These are phyloP conservation scores for Malassezia globosa DNA, from an alignment of 1,284 basidiomycete genomes.

Conservation along the genomic window DNA sequence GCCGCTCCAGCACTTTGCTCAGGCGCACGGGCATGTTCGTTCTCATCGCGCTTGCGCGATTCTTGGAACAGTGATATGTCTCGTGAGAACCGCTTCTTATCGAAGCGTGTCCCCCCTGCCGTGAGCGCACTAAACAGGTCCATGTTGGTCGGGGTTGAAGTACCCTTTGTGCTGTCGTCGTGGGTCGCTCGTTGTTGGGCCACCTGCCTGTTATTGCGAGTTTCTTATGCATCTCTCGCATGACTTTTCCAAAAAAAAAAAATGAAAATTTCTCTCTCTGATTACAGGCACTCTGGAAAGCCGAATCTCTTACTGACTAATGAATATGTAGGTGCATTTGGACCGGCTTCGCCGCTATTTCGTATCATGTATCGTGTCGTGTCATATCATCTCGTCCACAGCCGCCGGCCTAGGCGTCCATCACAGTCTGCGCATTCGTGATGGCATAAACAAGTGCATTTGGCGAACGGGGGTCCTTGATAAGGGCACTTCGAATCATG, in stretches of 20 bases:
- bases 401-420: not conserved
- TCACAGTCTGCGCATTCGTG: not conserved
- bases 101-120: conserved; percentile 51
- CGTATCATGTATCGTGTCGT: no score
- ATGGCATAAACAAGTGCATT: conserved; percentile 2
- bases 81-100: conserved; percentile 63
- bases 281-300: not conserved
- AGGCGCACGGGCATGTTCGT: not conserved
- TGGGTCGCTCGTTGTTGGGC: not conserved
- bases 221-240: no score
- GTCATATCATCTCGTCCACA: no score
- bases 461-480: not conserved
- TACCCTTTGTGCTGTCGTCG: not conserved
- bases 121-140: conserved; percentile 44
- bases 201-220: no score
- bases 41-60: conserved; percentile 3
- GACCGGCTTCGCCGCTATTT: no score
- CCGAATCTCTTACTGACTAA: no score
- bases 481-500: not conserved
- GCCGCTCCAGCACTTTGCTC: conserved; percentile 12
- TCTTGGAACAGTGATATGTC: conserved; percentile 62
- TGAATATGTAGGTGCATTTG: no score
- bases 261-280: no score
- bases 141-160: no score
- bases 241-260: not conserved